Evolutionary conservation across 2,329 filamentous ascomycete genomes (phyloP), one percentile per base, ranked within the genome.

Genomic region (Fusarium buharicum): DNA sequence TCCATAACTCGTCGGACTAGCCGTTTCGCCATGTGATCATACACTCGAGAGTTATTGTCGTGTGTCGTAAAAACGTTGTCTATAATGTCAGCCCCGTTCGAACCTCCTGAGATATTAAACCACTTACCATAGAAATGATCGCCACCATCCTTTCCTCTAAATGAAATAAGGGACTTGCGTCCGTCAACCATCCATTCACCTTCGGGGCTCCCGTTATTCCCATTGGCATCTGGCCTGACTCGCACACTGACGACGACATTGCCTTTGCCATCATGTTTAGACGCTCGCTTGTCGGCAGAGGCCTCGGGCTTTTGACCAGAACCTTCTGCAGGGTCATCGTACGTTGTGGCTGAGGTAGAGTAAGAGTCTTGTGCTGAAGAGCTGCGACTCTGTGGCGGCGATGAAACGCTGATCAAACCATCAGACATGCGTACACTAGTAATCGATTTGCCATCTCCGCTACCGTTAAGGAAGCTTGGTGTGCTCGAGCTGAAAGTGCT

Each of bases 1-100:
- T 99, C 95, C 95, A 99, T 99, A 45, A 99, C 95, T 70, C 95
- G 86, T 68, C 95, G 90, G 41, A 99, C 95, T 47, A 99, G 82
- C 61, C 95, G 90, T 78, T 98, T 98, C 38, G 95, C 95, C 40
- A 87, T 91, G 62, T 94, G 88, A 77, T 99, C 95, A 75, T 99
- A 99, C 10, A 99, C 95, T 73, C 90, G 90, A 49, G 92, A 88
- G 74, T 99, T 99, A 74, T 97, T 91, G 74, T 99, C 94, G 73
- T 96, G 88, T 16, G 93, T 91, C 46, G 92, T 88, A 77, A 99
- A 99, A 60, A 98, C 95, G 78, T 98, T 98, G 80, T 99, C 95
- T 96, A 28, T 24, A 11, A 38, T 22, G 56, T 74, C 50, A 72
- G 69, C 69, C 45, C 17, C 30, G 13, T 18, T 44, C 14, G 18